Conservation (phyloP, 192 early-diverging fungal species). For the Coemansia reversa region DNA sequence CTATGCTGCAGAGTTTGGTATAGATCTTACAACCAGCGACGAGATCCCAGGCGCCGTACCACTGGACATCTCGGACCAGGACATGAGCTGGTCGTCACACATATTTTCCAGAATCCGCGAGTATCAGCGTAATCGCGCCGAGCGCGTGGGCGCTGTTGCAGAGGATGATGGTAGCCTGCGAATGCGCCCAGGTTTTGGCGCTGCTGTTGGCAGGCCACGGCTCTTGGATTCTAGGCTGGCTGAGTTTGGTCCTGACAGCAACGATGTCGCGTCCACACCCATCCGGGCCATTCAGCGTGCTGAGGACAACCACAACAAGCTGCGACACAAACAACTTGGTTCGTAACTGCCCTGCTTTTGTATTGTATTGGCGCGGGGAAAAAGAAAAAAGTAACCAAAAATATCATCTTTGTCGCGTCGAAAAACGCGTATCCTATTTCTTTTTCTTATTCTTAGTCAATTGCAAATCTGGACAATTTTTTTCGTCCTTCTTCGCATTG, state of each 20-base stretch:
- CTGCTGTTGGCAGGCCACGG: conserved; percentile 3
- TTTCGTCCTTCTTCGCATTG: neutral
- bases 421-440: conserved; percentile 10
- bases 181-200: conserved; percentile 25
- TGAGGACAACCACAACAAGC: conserved; percentile 26
- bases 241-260: conserved; percentile 16
- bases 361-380: neutral
- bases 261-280: conserved; percentile 24
- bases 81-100: conserved; percentile 37
- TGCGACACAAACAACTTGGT: conserved; percentile 9
- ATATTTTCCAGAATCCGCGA: conserved; percentile 40
- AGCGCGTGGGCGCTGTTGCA: conserved; percentile 40
- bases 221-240: conserved; percentile 9
- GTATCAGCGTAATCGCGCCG: conserved; percentile 43
- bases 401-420: neutral
- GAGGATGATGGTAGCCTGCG: conserved; percentile 53
- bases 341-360: neutral
- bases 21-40: conserved; percentile 7
- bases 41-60: conserved; percentile 46
- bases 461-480: conserved; percentile 4
- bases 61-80: conserved; percentile 50
- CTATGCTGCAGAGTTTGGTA: conserved; percentile 43
- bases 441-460: conserved; percentile 2
- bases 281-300: conserved; percentile 44
- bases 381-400: neutral